phyloP scores from a whole-genome alignment of 2,329 filamentous ascomycete genomes.

The Nannizziopsis barbatae region DNA sequence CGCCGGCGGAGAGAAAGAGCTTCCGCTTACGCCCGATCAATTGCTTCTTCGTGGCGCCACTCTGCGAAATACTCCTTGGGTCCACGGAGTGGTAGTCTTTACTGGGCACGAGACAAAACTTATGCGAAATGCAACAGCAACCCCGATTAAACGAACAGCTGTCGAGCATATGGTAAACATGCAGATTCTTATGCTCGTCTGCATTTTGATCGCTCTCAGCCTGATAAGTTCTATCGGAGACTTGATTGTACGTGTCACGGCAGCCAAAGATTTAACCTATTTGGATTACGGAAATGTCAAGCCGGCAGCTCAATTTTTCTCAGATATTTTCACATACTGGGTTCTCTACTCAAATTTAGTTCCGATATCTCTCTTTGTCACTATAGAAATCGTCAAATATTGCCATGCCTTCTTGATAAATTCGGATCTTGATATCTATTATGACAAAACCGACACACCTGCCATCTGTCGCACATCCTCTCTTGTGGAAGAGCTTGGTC shows the following conservation, averaged over 20 bases:
- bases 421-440: constrained; percentile 94
- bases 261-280: constrained; percentile 56
- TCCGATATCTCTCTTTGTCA: constrained; percentile 95
- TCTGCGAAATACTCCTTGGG: constrained; percentile 90
- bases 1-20: constrained; percentile 74
- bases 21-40: constrained; percentile 83
- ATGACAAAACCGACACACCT: constrained; percentile 87
- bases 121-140: constrained; percentile 95
- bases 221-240: constrained; percentile 87
- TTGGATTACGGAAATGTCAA: constrained; percentile 55
- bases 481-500: constrained; percentile 89
- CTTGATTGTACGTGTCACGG: constrained; percentile 61
- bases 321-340: constrained; percentile 97
- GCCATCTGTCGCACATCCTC: constrained; percentile 94
- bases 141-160: constrained; percentile 94
- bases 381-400: constrained; percentile 94
- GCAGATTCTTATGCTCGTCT: constrained; percentile 81
- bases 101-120: constrained; percentile 97
- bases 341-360: constrained; percentile 93
- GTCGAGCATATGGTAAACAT: constrained; percentile 90
- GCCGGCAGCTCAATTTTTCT: constrained; percentile 71
- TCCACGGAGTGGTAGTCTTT: constrained; percentile 92
- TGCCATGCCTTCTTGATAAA: constrained; percentile 97
- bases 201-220: constrained; percentile 71
- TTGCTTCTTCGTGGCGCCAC: constrained; percentile 82